Evolutionary conservation across 1,139 yeast genomes (phyloP).

Genomic region (Geotrichum aggregatum): DNA sequence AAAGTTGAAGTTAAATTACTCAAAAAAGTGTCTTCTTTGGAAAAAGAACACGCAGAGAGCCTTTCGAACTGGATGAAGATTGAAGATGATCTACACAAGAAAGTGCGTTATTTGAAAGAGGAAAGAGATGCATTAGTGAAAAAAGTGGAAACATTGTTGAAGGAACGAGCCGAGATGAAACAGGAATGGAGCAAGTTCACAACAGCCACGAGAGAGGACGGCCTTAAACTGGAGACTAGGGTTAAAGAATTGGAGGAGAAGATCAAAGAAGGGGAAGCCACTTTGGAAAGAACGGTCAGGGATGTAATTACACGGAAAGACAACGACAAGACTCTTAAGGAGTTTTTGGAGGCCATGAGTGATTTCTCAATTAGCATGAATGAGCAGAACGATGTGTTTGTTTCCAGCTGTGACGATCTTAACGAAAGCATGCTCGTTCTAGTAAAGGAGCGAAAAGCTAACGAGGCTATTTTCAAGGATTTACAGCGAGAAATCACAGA

Average conservation of each 20-base stretch:
- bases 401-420: neutral
- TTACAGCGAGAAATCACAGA: slow-evolving; percentile 1
- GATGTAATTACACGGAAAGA: neutral
- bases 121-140: too few relatives aligned
- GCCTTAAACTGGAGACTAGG: too few relatives aligned
- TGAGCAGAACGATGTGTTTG: slow-evolving; percentile 1
- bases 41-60: neutral
- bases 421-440: neutral
- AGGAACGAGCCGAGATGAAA: too few relatives aligned
- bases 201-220: too few relatives aligned
- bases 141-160: too few relatives aligned
- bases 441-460: neutral
- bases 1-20: slow-evolving; percentile 6
- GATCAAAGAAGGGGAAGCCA: too few relatives aligned
- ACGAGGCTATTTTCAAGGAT: neutral
- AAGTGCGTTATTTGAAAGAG: too few relatives aligned
- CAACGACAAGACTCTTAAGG: neutral
- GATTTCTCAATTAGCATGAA: neutral
- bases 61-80: too few relatives aligned
- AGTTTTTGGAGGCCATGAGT: slow-evolving; percentile 1
- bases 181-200: too few relatives aligned
- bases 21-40: neutral
- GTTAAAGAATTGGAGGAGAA: too few relatives aligned
- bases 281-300: too few relatives aligned
- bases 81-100: too few relatives aligned